Percentiles rank a stretch among this genome's conserved stretches.
phyloP scores from a whole-genome alignment of 106 monocot species.

The Alisma plantagoaquatica region DNA sequence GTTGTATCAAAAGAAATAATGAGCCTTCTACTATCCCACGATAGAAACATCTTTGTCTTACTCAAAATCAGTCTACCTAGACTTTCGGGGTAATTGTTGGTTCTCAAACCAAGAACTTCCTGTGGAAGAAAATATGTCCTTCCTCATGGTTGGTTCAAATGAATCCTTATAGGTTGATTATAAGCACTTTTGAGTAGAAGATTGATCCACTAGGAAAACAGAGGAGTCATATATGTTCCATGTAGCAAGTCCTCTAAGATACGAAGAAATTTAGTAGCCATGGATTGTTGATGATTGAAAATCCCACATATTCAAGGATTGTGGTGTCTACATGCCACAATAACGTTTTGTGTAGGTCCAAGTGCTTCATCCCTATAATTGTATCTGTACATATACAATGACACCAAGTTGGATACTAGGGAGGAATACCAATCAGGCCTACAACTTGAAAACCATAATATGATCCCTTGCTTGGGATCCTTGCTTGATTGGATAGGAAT shows the following conservation, averaged over 20 bases:
- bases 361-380: conserved; percentile 24
- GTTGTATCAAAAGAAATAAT: too few relatives aligned
- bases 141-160: conserved; percentile 19
- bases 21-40: too few relatives aligned
- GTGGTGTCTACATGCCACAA: conserved; percentile 49
- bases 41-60: too few relatives aligned
- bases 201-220: conserved; percentile 24
- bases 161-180: conserved; percentile 34
- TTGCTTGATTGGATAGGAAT: conserved; percentile 22
- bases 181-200: too few relatives aligned
- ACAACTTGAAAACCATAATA: conserved; percentile 31
- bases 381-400: conserved; percentile 20
- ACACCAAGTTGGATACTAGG: conserved; percentile 43
- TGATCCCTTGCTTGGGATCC: conserved; percentile 20
- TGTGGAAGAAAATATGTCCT: conserved; percentile 30
- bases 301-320: conserved; percentile 31
- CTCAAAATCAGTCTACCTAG: conserved; percentile 35
- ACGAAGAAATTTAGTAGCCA: conserved; percentile 72
- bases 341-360: conserved; percentile 35
- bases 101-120: conserved; percentile 33
- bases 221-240: conserved; percentile 29
- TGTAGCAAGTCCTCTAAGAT: conserved; percentile 41
- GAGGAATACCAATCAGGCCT: conserved; percentile 28
- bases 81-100: conserved; percentile 26
- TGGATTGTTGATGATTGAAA: conserved; percentile 92